Percentiles rank a stretch among this genome's conserved stretches.
Conservation (phyloP, 192 early-diverging fungal species). For the Haplosporangium gracile region DNA sequence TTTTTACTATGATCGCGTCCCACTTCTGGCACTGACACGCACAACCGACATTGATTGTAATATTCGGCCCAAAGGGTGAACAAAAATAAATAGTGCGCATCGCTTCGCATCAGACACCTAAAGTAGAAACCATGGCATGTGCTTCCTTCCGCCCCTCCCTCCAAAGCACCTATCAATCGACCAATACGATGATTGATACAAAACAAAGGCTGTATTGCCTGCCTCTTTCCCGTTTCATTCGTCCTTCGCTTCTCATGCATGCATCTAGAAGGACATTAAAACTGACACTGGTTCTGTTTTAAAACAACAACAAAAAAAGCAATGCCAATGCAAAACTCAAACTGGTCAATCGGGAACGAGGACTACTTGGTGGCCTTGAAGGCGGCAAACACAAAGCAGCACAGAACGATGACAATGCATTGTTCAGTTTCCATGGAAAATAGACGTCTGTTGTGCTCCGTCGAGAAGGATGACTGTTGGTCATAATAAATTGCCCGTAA, state of each 20-base stretch:
- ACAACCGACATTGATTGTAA: not conserved
- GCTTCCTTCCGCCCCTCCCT: not conserved
- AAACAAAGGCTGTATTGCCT: too few species aligned
- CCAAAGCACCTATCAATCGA: too few species aligned
- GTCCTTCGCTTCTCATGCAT: not conserved
- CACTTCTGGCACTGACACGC: too few species aligned
- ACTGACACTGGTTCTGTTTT: not conserved
- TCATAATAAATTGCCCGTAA: too few species aligned
- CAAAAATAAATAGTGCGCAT: not conserved
- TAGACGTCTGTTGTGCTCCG: too few species aligned
- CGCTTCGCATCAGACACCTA: not conserved
- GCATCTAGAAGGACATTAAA: not conserved
- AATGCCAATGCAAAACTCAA: not conserved
- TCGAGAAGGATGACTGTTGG: too few species aligned
- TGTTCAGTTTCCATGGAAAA: too few species aligned
- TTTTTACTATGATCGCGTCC: not conserved
- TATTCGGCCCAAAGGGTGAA: not conserved
- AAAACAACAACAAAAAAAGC: not conserved
- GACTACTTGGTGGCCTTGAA: not conserved
- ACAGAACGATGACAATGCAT: too few species aligned
- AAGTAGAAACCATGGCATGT: not conserved
- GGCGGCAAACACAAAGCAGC: too few species aligned
- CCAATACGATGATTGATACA: too few species aligned
- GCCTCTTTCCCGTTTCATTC: not conserved
- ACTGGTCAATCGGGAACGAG: not conserved